These are phyloP conservation scores for Populus trichocarpa DNA, from an alignment of 441 rosid genomes.

Conservation along the genomic window DNA sequence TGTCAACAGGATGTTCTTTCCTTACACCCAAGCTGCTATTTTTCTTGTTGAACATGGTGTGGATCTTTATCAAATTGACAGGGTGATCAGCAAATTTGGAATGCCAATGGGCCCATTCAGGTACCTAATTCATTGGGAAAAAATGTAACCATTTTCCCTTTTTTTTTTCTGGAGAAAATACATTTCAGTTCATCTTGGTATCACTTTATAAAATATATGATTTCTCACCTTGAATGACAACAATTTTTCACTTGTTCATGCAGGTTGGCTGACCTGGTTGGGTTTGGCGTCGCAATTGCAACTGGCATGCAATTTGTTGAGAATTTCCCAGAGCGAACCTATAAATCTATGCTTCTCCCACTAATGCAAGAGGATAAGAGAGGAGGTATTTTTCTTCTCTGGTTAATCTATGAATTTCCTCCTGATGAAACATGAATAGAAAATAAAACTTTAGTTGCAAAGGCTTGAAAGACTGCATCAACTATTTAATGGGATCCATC, in stretches of 20 bases:
- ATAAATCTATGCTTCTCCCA: slow-evolving; percentile 85
- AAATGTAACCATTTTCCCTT: background rate
- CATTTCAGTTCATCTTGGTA: background rate
- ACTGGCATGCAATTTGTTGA: slow-evolving; percentile 71
- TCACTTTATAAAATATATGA: slow-evolving; percentile 2
- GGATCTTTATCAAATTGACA: slow-evolving; percentile 76
- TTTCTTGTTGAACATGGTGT: slow-evolving; percentile 80
- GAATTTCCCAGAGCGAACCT: slow-evolving; percentile 77
- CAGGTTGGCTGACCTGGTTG: slow-evolving; percentile 91
- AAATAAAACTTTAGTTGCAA: slow-evolving; percentile 26
- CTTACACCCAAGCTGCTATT: slow-evolving; percentile 77
- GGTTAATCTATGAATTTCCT: background rate
- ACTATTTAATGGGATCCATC: background rate
- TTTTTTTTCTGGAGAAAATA: background rate
- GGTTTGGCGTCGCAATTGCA: slow-evolving; percentile 90
- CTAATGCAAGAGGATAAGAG: slow-evolving; percentile 93
- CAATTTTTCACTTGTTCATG: slow-evolving; percentile 19
- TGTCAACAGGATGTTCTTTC: slow-evolving; percentile 96
- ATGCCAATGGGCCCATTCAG: slow-evolving; percentile 99
- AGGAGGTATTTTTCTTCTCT: slow-evolving; percentile 28
- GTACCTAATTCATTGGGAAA: slow-evolving; percentile 22
- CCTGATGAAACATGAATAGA: background rate
- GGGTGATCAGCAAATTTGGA: slow-evolving; percentile 80
- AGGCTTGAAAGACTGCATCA: background rate
- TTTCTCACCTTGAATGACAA: background rate